Percentiles rank a stretch among this genome's conserved stretches.
These are phyloP conservation scores for Isoetes taiwanensis DNA, from an alignment of 75 land plant genomes.

Conservation along the genomic window DNA sequence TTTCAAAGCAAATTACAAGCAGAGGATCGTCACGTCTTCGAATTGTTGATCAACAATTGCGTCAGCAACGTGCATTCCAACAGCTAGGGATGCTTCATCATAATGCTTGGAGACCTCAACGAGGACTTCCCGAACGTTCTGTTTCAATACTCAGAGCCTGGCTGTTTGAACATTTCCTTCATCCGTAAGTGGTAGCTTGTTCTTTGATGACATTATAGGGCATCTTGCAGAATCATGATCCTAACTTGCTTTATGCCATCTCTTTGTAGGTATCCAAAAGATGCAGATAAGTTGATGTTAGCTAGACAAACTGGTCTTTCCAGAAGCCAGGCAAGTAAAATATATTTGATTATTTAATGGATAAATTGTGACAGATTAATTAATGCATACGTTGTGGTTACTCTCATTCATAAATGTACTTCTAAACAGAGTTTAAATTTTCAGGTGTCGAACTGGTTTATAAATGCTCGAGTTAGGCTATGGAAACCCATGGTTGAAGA, in stretches of 20 bases:
- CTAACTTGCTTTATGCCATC: background rate
- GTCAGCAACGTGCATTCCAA: conserved; percentile 72
- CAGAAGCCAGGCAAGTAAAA: conserved; percentile 58
- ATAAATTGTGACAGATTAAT: too few species aligned
- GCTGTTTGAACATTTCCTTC: conserved; percentile 30
- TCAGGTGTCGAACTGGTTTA: conserved; percentile 99
- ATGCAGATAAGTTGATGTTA: conserved; percentile 78
- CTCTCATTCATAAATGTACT: too few species aligned
- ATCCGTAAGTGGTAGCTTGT: conserved; percentile 19
- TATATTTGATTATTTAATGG: background rate
- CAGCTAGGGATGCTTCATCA: conserved; percentile 45
- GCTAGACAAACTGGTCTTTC: conserved; percentile 94
- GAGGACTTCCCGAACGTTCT: conserved; percentile 27
- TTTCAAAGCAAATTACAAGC: conserved; percentile 9
- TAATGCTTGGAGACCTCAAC: conserved; percentile 40
- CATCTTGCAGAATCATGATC: background rate
- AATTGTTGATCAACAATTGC: conserved; percentile 46
- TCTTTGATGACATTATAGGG: background rate
- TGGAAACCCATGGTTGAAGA: conserved; percentile 99
- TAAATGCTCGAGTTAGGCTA: conserved; percentile 90
- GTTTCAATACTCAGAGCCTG: conserved; percentile 25
- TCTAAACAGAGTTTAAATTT: too few species aligned
- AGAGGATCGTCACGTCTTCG: conserved; percentile 73
- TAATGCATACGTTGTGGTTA: too few species aligned
- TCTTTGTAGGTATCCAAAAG: conserved; percentile 77